These are phyloP conservation scores for Holtermanniella nyarrowii DNA, from an alignment of 768 basidiomycete species.

Conservation along the genomic window DNA sequence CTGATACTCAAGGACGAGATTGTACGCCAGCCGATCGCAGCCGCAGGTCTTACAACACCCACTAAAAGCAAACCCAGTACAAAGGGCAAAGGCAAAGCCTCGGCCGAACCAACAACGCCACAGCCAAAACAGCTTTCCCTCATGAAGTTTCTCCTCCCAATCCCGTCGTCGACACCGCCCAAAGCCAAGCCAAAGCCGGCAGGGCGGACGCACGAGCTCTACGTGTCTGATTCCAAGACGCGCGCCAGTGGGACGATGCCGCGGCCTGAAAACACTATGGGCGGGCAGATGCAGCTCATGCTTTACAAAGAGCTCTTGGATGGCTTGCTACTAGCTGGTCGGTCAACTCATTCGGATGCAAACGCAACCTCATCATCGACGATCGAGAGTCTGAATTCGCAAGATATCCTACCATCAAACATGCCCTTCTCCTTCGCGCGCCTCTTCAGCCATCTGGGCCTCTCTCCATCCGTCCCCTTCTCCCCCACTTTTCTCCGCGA, in stretches of 20 bases:
- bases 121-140: slow-evolving; percentile 16
- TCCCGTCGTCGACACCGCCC: not conserved
- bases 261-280: slow-evolving; percentile 31
- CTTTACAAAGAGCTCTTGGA: slow-evolving; percentile 41
- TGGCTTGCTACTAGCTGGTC: slow-evolving; percentile 19
- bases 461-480: slow-evolving; percentile 21
- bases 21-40: slow-evolving; percentile 22
- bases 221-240: slow-evolving; percentile 42
- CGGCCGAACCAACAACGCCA: slow-evolving; percentile 5
- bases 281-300: slow-evolving; percentile 41
- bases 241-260: slow-evolving; percentile 33
- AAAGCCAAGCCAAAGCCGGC: slow-evolving; percentile 2
- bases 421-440: slow-evolving; percentile 17
- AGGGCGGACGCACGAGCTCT: slow-evolving; percentile 28
- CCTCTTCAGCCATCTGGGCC: slow-evolving; percentile 26
- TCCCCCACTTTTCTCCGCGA: slow-evolving; percentile 32
- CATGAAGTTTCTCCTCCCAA: slow-evolving; percentile 18
- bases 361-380: not conserved
- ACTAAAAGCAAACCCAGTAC: not conserved
- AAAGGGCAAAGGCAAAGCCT: not conserved
- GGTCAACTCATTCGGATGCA: not conserved
- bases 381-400: too few relatives aligned
- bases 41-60: not conserved
- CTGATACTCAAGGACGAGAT: slow-evolving; percentile 37
- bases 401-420: slow-evolving; percentile 14